A percentile compares a stretch with the other conserved stretches of the same genome.
Conservation (phyloP, 345 rosid genomes). For the Salix dunnii region DNA sequence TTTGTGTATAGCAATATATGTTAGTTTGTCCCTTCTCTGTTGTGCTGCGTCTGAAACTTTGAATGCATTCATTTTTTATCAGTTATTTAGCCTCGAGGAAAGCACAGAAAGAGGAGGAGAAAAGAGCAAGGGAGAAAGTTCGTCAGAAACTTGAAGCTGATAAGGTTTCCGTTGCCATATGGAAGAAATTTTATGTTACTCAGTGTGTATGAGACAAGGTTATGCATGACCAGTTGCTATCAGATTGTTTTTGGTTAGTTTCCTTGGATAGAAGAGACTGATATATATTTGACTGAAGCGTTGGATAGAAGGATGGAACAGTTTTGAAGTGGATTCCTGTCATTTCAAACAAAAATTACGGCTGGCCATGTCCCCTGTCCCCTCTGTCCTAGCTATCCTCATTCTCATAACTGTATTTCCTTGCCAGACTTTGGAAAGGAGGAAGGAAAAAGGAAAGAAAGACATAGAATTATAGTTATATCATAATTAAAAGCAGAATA, state of each 20-base stretch:
- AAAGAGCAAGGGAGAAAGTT: slow-evolving; percentile 60
- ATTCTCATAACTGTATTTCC: too few relatives aligned
- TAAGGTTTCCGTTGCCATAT: slow-evolving; percentile 48
- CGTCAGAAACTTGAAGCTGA: slow-evolving; percentile 60
- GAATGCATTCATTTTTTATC: slow-evolving; percentile 3
- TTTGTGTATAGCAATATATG: neutral
- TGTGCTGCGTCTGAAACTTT: slow-evolving; percentile 11
- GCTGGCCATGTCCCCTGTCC: too few relatives aligned
- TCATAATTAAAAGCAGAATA: neutral
- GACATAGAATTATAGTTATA: neutral
- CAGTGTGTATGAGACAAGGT: neutral
- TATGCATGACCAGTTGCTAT: too few relatives aligned
- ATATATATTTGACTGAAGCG: too few relatives aligned
- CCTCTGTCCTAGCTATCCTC: too few relatives aligned
- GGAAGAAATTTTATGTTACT: neutral
- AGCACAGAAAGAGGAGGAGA: slow-evolving; percentile 64
- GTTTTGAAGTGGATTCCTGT: too few relatives aligned
- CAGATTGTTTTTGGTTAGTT: too few relatives aligned
- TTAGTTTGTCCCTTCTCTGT: neutral
- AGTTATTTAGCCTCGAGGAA: slow-evolving; percentile 51
- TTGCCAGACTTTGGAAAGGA: neutral
- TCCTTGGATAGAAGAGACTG: too few relatives aligned
- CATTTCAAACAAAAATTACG: too few relatives aligned
- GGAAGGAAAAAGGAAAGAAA: neutral
- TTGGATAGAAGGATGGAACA: too few relatives aligned